Evolutionary conservation across 768 basidiomycete genomes (phyloP), one percentile per base, ranked within the genome.

Genomic region (Sporobolomyces roseus): DNA sequence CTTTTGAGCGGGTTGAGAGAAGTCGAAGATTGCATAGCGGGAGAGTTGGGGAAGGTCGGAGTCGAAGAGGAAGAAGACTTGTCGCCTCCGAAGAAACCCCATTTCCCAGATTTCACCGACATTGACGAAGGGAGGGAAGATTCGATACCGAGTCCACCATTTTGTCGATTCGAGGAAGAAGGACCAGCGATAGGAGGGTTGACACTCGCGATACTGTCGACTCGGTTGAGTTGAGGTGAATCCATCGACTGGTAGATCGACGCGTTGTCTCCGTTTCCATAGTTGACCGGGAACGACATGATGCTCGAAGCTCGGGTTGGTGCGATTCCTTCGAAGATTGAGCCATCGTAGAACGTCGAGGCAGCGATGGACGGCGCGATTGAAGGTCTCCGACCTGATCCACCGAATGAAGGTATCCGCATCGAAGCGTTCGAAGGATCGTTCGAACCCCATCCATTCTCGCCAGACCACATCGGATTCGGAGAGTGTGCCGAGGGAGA

Each of bases 331-430:
- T 79, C 78, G 65, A 68, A 79, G 52, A 77, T 72, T 14, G 78
- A 78, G 1, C 78, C 77, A 61, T 78, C 77, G 66, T 76, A 78
- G 41, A 74, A 70, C 8, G 77, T 76, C 46, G 77, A 76, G 27
- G 75, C 64, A 6, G 73, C 72, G 41, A 63, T 27, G 1, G 71
- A 72, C 17, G 63, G 64, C 1, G 71, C 66, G 60, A 67, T 33
- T 3, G 71, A 66, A 1, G 41, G 59, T 21, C 71, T 61, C 13
- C 74, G 64, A 6, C 2, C 59, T 2, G 41, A 35, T 21, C 50
- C 38, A 7, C 53, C 58, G 51, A 53, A 52, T 13, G 55, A 27
- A 12, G 60, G 61, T 43, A 63, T 66, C 35, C 53, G 65, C 25
- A 52, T 59, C 52, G 63, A n/a, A 48, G 50, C 38, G 13, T 35